These are phyloP conservation scores for Mangifera indica DNA, from an alignment of 345 rosid genomes.

Conservation along the genomic window DNA sequence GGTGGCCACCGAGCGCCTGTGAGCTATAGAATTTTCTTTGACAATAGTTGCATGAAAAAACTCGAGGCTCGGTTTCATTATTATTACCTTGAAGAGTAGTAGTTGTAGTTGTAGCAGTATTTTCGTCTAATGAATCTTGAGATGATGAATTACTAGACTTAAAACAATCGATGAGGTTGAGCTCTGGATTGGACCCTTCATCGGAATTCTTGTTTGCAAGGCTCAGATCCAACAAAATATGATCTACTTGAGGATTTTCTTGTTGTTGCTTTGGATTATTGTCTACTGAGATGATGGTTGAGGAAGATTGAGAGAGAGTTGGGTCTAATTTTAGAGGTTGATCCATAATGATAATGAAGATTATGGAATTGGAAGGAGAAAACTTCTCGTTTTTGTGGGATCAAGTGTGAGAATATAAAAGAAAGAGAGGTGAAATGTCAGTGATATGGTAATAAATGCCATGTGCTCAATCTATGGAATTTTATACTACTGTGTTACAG, in stretches of 20 bases:
- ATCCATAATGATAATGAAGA: conserved; percentile 29
- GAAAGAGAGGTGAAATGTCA: conserved; percentile 26
- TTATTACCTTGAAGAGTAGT: conserved; percentile 25
- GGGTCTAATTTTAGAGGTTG: conserved; percentile 38
- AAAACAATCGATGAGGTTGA: conserved; percentile 50
- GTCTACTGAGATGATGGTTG: conserved; percentile 35
- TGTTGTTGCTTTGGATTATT: conserved; percentile 16
- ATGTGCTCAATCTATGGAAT: conserved; percentile 3
- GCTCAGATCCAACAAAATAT: conserved; percentile 60
- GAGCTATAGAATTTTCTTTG: conserved; percentile 93
- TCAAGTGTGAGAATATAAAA: conserved; percentile 26
- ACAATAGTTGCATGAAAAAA: conserved; percentile 86
- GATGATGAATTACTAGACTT: conserved; percentile 16
- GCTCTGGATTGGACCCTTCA: conserved; percentile 36
- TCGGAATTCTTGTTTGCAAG: conserved; percentile 42
- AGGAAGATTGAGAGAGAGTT: conserved; percentile 35
- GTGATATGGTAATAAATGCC: conserved; percentile 24
- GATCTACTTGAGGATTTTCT: conserved; percentile 4
- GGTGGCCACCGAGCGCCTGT: conserved; percentile 95
- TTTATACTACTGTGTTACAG: conserved; percentile 30
- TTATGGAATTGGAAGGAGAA: neutral
- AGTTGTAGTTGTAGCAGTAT: neutral
- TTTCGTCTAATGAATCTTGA: conserved; percentile 23
- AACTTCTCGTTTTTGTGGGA: neutral
- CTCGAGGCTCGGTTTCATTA: conserved; percentile 51